Evolutionary conservation across 1,139 yeast genomes (phyloP), one percentile per base, ranked within the genome.

Genomic region (Torulaspora globosa): DNA sequence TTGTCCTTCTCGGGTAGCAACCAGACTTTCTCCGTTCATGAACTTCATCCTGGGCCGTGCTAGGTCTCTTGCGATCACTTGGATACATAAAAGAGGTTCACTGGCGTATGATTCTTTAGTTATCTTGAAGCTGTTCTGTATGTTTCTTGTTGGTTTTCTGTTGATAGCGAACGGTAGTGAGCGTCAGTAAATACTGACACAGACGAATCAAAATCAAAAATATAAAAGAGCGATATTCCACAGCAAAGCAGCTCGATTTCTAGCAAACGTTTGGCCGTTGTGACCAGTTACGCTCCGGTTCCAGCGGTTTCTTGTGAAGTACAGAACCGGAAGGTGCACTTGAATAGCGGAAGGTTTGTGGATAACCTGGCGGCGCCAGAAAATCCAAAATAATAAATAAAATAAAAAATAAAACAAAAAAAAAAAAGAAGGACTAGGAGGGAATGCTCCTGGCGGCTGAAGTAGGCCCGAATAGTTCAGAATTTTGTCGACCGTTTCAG

Each of bases 321-420:
- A 5, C 11, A 7, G 16, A 12, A 14, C 10, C 11, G 16, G 19
- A 18, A 12, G 28, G n/a, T 33, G 26, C 21, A 7, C 7, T 34
- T 10, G 12, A 18, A 18, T 21, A 15, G n/a, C 26, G 11, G 8
- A 5, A 23, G 28, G 36, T 34, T 34, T 34, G 36, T 34, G 36
- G 36, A 34, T 34, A 21, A 14, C 18, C 36, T 34, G 45, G 34
- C 45, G 33, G 41, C 41, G 45, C 26, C 37, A 41, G 41, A 36
- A 42, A 36, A 42, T 15, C n/a, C n/a, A n/a, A n/a, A n/a, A n/a
- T n/a, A n/a, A n/a, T n/a, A n/a, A n/a, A n/a, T n/a, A n/a, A n/a
- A 16, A 32, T 14, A 16, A 32, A 14, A 19, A 41, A 29, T 28
- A 24, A 27, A 35, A 41, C n/a, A 36, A 21, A 34, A n/a, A 21